These are phyloP conservation scores for Didymella pomorum DNA, from an alignment of 2,329 filamentous ascomycete genomes.

Conservation along the genomic window DNA sequence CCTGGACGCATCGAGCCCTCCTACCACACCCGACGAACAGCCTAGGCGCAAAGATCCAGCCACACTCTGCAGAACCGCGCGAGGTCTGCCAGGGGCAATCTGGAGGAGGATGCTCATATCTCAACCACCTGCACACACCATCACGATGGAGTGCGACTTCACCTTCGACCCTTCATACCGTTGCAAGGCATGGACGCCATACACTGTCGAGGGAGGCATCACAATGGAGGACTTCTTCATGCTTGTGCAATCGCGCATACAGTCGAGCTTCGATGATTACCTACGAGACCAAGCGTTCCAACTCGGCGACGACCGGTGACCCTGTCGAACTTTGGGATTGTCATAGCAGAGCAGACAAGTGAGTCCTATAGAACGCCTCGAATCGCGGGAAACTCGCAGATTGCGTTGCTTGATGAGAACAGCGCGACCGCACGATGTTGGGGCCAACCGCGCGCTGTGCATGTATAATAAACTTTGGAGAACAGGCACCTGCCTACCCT, in stretches of 20 bases:
- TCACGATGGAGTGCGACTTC: conserved; percentile 23
- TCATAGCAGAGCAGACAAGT: too few species aligned
- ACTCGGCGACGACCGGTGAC: conserved; percentile 8
- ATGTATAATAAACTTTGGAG: not conserved
- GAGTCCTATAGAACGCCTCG: not conserved
- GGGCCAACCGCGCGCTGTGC: not conserved
- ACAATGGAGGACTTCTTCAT: conserved; percentile 20
- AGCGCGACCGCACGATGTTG: not conserved
- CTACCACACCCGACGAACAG: conserved; percentile 1
- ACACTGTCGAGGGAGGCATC: conserved; percentile 19
- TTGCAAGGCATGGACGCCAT: conserved; percentile 22
- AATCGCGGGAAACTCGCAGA: not conserved
- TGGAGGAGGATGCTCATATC: conserved; percentile 22
- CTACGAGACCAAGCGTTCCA: conserved; percentile 10
- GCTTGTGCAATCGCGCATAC: conserved; percentile 19
- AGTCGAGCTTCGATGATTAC: conserved; percentile 18
- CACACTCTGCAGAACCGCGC: conserved; percentile 13
- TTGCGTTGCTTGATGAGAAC: not conserved
- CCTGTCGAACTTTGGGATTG: not conserved
- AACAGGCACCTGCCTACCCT: too few species aligned
- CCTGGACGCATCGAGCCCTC: conserved; percentile 5
- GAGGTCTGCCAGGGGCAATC: conserved; percentile 14
- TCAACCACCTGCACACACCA: conserved; percentile 18
- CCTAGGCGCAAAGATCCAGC: conserved; percentile 9
- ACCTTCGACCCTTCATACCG: conserved; percentile 22